Evolutionary conservation across 1,284 basidiomycete genomes (phyloP), one percentile per base, ranked within the genome.

Genomic region (Ustilago loliicola): DNA sequence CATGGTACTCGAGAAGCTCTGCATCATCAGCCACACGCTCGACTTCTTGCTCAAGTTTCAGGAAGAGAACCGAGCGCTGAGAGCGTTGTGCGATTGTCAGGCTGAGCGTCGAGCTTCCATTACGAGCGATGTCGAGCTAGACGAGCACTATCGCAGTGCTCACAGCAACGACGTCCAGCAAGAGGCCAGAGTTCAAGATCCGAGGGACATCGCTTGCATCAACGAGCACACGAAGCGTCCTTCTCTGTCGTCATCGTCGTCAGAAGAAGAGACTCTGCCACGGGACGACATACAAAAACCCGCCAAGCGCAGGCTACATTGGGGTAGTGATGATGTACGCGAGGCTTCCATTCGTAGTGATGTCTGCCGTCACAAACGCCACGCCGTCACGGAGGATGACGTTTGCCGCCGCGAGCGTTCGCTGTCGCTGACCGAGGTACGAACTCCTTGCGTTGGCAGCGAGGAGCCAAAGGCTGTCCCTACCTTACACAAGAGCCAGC

Each of bases 1-100:
- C 50, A 80, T 85, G 75, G 79, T 84, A 15, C 76, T 85, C n/a
- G 82, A 85, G 42, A 85, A 85, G 75, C 76, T 85, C 53, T 84
- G 83, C 61, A 83, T 85, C 71, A 83, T 84, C 53, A 78, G 76
- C 32, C 83, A 83, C 52, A 80, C 81, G 11, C 80, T 83, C 23
- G 73, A 81, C 58, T 80, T 80, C 59, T 63, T 82, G 17, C 23
- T 69, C 27, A 66, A 71, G 54, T 51, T 82, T 54, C 70, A 71
- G 25, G 61, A 69, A 21, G 68, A 80, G 50, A 68, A 80, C 54
- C 62, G 61, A 40, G 65, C 74, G 3, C 60, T 75, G 42, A 61
- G 75, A 15, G 55, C 69, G 5, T 52, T 75, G 36, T 80, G 80
- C 40, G 42, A 66, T 27, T 75, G 75, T 17, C 57, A 54, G 10